Evolutionary conservation across 2,329 filamentous ascomycete genomes (phyloP).

Genomic region (Dendryphion nanum): DNA sequence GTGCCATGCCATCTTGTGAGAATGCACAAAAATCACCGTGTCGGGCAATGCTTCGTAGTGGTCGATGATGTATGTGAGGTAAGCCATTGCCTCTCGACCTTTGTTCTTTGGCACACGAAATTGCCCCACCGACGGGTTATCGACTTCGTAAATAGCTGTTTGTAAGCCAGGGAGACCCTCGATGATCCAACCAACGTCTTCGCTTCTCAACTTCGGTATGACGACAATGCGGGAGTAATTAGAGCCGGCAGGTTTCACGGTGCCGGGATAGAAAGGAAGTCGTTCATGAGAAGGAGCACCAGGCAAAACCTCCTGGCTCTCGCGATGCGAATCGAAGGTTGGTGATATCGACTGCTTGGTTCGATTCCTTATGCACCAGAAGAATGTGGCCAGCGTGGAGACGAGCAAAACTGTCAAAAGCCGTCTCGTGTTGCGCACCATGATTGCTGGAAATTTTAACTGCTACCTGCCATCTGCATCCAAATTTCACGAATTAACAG

Average conservation of each 20-base stretch:
- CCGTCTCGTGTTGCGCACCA: too few species aligned
- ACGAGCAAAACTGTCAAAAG: too few species aligned
- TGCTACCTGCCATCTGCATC: too few species aligned
- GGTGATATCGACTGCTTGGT: too few species aligned
- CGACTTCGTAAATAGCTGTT: conserved; percentile 10
- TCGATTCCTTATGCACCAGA: too few species aligned
- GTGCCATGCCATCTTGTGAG: conserved; percentile 37
- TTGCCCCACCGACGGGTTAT: too few species aligned
- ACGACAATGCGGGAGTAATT: conserved; percentile 20
- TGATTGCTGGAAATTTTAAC: too few species aligned
- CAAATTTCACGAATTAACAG: too few species aligned
- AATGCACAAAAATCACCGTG: conserved; percentile 31
- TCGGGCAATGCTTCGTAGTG: conserved; percentile 33
- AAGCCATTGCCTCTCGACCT: conserved; percentile 45
- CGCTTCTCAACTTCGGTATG: conserved; percentile 20
- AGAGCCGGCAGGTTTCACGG: conserved; percentile 11
- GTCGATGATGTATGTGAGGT: conserved; percentile 38
- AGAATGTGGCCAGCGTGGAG: too few species aligned
- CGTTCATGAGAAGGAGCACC: too few species aligned
- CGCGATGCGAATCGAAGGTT: too few species aligned
- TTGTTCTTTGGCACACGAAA: conserved; percentile 45
- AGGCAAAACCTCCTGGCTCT: too few species aligned
- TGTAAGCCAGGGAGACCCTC: conserved; percentile 17
- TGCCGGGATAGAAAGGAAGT: conserved; percentile 11
- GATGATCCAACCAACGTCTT: conserved; percentile 31